phyloP scores from a whole-genome alignment of 1,139 yeast species.

The Pichia sp. region DNA sequence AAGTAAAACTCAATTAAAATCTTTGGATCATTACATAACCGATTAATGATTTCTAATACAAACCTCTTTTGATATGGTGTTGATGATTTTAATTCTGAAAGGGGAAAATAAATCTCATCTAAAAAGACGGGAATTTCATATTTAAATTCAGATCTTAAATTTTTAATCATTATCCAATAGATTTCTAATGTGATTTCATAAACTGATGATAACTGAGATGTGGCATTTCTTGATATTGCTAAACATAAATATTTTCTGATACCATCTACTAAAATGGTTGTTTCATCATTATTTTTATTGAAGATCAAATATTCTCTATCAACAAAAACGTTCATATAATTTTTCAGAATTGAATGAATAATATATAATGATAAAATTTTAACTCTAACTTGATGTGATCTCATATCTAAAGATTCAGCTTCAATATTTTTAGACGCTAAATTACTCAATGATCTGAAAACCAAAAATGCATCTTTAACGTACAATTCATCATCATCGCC shows the following conservation, averaged over 20 bases:
- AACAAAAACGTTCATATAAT: conserved; percentile 77
- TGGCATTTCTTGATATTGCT: conserved; percentile 84
- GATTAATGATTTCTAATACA: conserved; percentile 67
- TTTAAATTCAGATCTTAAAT: conserved; percentile 80
- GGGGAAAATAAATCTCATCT: conserved; percentile 90
- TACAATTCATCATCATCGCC: conserved; percentile 59
- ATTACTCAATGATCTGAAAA: conserved; percentile 92
- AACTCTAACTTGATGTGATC: conserved; percentile 87
- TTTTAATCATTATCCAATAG: conserved; percentile 81
- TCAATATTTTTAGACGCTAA: conserved; percentile 79
- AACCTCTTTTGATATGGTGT: conserved; percentile 90
- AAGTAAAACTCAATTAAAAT: conserved; percentile 86
- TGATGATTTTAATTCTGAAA: conserved; percentile 85
- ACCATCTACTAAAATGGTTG: conserved; percentile 66
- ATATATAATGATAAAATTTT: conserved; percentile 83
- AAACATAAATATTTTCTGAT: conserved; percentile 80
- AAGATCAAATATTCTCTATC: conserved; percentile 56
- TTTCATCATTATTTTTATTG: conserved; percentile 51
- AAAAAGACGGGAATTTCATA: conserved; percentile 90
- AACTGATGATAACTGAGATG: conserved; percentile 85
- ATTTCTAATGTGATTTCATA: conserved; percentile 90
- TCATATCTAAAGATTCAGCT: conserved; percentile 68
- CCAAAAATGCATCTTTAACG: conserved; percentile 85
- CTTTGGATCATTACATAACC: conserved; percentile 83
- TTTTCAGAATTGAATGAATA: conserved; percentile 76